Evolutionary conservation across 148 eudicot genomes (phyloP), one percentile per base, ranked within the genome.

Genomic region (Nepenthes mirabilis): DNA sequence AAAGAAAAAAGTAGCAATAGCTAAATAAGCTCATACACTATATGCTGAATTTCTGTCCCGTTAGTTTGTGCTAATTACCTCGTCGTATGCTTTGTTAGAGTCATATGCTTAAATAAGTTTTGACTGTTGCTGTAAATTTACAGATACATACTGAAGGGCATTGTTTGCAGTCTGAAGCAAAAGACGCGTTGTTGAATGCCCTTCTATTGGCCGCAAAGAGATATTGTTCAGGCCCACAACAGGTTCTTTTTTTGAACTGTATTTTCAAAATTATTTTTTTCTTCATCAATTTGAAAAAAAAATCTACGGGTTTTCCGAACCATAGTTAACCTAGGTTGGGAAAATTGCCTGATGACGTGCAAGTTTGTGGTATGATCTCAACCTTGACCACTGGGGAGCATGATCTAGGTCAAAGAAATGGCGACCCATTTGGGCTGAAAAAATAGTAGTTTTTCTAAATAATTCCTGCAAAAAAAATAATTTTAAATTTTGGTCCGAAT

Each of bases 181-280:
- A 85, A 71, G 96, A 88, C 68, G 83, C 90, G 65, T 68, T 91
- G 36, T 72, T 85, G 55, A 77, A 80, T 74, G 94, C 94, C 57
- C 83, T 91, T 67, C 80, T 91, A 57, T 13, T 85, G 58, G 94
- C 96, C 57, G 97, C 97, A 70, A 81, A 78, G 68, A 81, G 80
- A 80, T 91, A 83, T 80, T 78, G 90, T 79, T 73, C 79, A 43
- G 97, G 96, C 54, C 96, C 97, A 49, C 88, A 90, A 58, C 97
- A 91, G 97, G 97, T 91, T 45, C 56, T 47, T 8, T 36, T 52
- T 14, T 40, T 57, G 45, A 56, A 4, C 55, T 43, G 47, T 55
- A 33, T 58, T 47, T 13, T 63, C 10, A 5, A n/a, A 4, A 36
- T 7, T 33, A 1, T n/a, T 55, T 1, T 10, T 33, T 5, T 55